phyloP scores from a whole-genome alignment of 129 eudicot genomes.

The Logfia minima region DNA sequence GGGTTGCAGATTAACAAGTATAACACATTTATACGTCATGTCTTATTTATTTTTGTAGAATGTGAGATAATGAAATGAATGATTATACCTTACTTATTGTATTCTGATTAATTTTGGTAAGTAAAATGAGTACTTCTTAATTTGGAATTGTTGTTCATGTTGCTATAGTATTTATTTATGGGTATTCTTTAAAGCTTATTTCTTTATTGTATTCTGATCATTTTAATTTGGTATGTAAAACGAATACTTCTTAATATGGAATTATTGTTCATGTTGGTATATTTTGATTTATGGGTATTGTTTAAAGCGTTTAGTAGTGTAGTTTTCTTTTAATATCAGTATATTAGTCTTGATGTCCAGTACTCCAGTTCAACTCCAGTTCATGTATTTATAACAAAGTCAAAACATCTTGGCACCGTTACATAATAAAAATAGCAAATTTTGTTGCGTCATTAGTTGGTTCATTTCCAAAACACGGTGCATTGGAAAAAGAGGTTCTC shows the following conservation, averaged over 20 bases:
- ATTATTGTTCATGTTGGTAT: background rate
- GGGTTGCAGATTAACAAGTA: slow-evolving; percentile 5
- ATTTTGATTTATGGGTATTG: background rate
- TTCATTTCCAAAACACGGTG: slow-evolving; percentile 21
- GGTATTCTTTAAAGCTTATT: too few species aligned
- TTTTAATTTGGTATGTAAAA: background rate
- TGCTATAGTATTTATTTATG: background rate
- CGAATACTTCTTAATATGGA: slow-evolving; percentile 1
- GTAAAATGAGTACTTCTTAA: background rate
- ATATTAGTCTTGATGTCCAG: slow-evolving; percentile 6
- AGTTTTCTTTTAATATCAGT: background rate
- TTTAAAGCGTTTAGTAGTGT: slow-evolving; percentile 13
- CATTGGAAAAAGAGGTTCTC: background rate
- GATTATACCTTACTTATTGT: background rate
- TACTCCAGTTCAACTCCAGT: too few species aligned
- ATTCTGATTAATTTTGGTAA: background rate
- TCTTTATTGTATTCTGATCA: too few species aligned
- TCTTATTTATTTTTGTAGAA: background rate
- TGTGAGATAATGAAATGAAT: background rate
- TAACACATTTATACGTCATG: slow-evolving; percentile 29
- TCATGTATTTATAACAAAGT: background rate
- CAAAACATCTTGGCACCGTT: background rate
- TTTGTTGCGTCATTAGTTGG: slow-evolving; percentile 9
- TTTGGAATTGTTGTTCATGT: background rate
- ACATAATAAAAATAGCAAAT: slow-evolving; percentile 6